Base-by-base conservation (phyloP, 2,329 filamentous ascomycete species). In the Diaporthe amygdali region DNA sequence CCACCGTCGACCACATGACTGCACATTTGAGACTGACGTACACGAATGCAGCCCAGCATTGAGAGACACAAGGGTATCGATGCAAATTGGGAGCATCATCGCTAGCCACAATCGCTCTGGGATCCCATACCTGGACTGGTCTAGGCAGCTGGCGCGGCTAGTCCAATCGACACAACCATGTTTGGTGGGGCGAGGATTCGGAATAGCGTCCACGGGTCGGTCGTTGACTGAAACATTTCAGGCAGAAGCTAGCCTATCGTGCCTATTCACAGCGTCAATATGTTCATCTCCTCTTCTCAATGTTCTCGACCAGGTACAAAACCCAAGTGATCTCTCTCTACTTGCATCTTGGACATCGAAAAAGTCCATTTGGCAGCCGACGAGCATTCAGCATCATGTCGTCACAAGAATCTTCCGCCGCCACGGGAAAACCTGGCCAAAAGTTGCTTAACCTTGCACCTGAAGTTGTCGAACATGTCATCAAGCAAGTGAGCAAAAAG, bases 361-460 rank as follows among this genome's bases (percentile, higher is more conserved):
- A 4, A 20, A n/a, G 10, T 34, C 27, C 27, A 15, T 34, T 37
- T 20, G 34, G 59, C 41, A 34, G 41, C n/a, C 41, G n/a, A 30
- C 66, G 30, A 59, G 17, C n/a, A 17, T 37, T 9, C 32, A 30
- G 12, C 30, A 49, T 49, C 41, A 56, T 56, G 30, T 17, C 66
- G 14, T 46, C 44, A 25, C 8, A 30, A 27, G 52, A 59, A 15
- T 30, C 2, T 41, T 20, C 51, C 10, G 20, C n/a, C n/a, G n/a
- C 44, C 27, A 5, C n/a, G n/a, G n/a, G 32, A 5, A n/a, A 14
- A 1, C 9, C 49, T 1, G 30, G 15, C 25, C 30, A 12, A 5
- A 39, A 59, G 30, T 32, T 59, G 7, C 44, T 68, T 9, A 22
- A 32, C 30, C 66, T 71, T n/a, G 49, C 66, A 39, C 66, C 70